Evolutionary conservation across 495 filamentous ascomycete species (phyloP), one percentile per base, ranked within the genome.

Genomic region (Aspergillus wentii): DNA sequence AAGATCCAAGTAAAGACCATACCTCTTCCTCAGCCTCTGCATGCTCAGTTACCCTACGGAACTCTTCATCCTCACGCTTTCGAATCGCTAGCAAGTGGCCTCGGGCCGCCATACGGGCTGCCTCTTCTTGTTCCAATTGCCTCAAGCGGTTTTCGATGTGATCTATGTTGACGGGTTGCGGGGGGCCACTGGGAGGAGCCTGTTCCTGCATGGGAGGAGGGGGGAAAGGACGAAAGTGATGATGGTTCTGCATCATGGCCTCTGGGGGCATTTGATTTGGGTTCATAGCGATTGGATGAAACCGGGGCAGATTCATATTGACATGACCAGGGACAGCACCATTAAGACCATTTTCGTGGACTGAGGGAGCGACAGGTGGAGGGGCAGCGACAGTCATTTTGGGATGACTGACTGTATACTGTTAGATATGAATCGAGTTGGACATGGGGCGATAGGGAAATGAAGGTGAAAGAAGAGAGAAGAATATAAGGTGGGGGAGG

Each of bases 1-100:
- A 21, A 18, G 7, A 25, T 30, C 17, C 33, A 32, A 38, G 13
- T 15, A 18, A 37, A 33, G 20, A 47, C 34, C 49, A 46, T 62
- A 71, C 67, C 60, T 71, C 67, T 57, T 71, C 67, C 46, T 71
- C 67, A 9, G 53, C 56, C 44, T 71, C 67, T 15, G 67, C 67
- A 49, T 49, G 57, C 35, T 71, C 67, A 1, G 67, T 71, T 54
- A 71, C 51, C 51, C 64, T 54, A 35, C 67, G 63, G 22, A 69
- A 71, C 21, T 71, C 67, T 17, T 71, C 67, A 35, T 71, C 67
- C 30, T 71, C 67, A n/a, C 66, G 64, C 44, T 69, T 68, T 26
- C 67, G 59, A n/a, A 69, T 37, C 15, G 64, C 60, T 36, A 71
- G 52, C 16, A 68, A 39, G 37, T 68, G 67, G 31, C 56, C 62